These are phyloP conservation scores for rapeseed (Brassica napus) DNA, from an alignment of 345 rosid species.

Conservation along the genomic window DNA sequence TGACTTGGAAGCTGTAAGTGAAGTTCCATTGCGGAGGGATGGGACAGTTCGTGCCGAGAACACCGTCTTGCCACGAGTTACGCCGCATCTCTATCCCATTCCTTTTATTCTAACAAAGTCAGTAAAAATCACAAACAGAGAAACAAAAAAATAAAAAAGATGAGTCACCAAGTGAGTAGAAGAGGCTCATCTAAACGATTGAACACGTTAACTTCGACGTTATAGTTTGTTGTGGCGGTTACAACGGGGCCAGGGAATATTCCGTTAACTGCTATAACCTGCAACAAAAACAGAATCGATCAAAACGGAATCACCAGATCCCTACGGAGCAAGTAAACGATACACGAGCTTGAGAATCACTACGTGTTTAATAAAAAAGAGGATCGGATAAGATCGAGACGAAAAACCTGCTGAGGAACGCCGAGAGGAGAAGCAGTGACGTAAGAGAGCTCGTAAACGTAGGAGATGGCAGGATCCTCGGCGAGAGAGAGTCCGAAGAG, in stretches of 20 bases:
- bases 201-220: constrained; percentile 59
- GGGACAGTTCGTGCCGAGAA: constrained; percentile 86
- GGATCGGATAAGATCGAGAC: neutral
- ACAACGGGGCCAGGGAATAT: constrained; percentile 74
- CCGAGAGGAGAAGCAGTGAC: constrained; percentile 80
- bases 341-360: neutral
- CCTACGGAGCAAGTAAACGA: neutral
- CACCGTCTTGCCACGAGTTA: constrained; percentile 93
- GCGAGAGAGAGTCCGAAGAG: constrained; percentile 53
- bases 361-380: neutral
- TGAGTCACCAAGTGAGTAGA: constrained; percentile 72
- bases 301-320: neutral
- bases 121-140: neutral
- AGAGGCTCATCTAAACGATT: constrained; percentile 76
- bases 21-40: constrained; percentile 61
- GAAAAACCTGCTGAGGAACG: constrained; percentile 80
- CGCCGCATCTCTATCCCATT: constrained; percentile 84
- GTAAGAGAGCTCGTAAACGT: constrained; percentile 63
- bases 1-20: constrained; percentile 79
- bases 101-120: constrained; percentile 49
- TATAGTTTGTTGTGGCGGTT: constrained; percentile 75
- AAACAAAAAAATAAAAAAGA: neutral
- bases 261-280: constrained; percentile 86
- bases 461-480: constrained; percentile 59
- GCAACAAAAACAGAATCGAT: constrained; percentile 16